Base-by-base conservation (phyloP, 441 rosid species). In the Gossypium lobatum region DNA sequence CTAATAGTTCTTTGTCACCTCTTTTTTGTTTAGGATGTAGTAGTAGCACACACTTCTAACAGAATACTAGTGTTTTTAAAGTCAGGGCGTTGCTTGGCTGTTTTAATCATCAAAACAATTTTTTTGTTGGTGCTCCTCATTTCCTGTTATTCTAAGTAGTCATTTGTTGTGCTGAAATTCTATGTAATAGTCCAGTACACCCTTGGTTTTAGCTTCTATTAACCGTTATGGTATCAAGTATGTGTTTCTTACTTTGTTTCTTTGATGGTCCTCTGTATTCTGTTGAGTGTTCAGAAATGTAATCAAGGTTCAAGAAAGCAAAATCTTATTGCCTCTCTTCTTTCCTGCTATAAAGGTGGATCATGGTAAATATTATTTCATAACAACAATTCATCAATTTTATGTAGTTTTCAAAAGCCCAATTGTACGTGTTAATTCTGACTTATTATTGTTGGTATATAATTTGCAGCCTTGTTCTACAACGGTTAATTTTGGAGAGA, bases 241-340 rank as follows among this genome's bases (percentile, higher is more conserved):
- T 52, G 60, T 26, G 60, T 52, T 69, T 37, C 66, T 76, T 71
- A 14, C 71, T 39, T 39, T 71, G 21, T 62, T 69, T 59, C 73
- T 75, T 68, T 71, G 31, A 81, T 66, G 34, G 53, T 28, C 55
- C 66, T 74, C 9, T 72, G 9, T 76, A 63, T 18, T 67, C 45
- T 69, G 16, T 69, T n/a, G 68, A 17, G 72, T 58, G 58, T 83
- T 70, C 86, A 90, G 95, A 82, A 78, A 54, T 78, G 79, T 75
- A 74, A 75, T 55, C 77, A 76, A 16, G 80, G 88, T 77, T 76
- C 84, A 77, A 89, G 91, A 82, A 95, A 95, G 85, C 80, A 81
- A 72, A 88, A 91, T 77, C 83, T 92, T 70, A 78, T 89, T 48
- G 78, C 80, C 69, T 83, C 83, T 77, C 83, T 93, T 77, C 82